These are phyloP conservation scores for Alternaria brassicae DNA, from an alignment of 2,329 filamentous ascomycete species.

Conservation along the genomic window DNA sequence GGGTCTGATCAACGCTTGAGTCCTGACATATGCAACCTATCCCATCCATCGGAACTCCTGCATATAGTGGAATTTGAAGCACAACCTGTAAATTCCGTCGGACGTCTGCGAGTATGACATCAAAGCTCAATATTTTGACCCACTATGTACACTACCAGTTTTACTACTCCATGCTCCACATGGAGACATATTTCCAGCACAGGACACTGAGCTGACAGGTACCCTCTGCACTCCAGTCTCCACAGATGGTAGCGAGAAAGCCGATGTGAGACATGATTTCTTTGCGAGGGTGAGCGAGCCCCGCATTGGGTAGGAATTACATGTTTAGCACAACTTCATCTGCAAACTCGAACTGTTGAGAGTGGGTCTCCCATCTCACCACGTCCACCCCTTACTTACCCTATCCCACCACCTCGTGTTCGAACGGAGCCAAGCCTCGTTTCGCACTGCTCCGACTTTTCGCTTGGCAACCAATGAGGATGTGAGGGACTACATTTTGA, in stretches of 20 bases:
- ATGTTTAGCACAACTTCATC: background rate
- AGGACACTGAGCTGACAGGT: background rate
- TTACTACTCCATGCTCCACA: conserved; percentile 16
- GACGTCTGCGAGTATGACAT: conserved; percentile 8
- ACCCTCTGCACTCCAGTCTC: conserved; percentile 16
- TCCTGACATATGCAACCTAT: background rate
- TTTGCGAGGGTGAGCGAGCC: background rate
- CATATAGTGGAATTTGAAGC: background rate
- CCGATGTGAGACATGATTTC: background rate
- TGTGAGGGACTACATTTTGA: background rate
- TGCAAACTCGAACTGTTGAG: conserved; percentile 28
- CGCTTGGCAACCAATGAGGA: background rate
- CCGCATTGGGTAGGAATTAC: background rate
- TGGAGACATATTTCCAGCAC: conserved; percentile 1
- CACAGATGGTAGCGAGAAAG: conserved; percentile 3
- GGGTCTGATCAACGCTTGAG: conserved; percentile 8
- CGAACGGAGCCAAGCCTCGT: background rate
- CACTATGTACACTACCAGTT: conserved; percentile 4
- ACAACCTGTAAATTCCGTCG: conserved; percentile 1
- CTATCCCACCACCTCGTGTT: conserved; percentile 1
- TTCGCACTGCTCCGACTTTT: background rate
- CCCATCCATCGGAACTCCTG: background rate
- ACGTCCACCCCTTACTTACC: background rate
- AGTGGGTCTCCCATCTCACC: conserved; percentile 19
- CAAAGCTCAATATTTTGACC: conserved; percentile 2